A percentile compares a stretch with the other conserved stretches of the same genome.
Evolutionary conservation across 257 asterid species (phyloP).

Genomic region (Prunella vulgaris): DNA sequence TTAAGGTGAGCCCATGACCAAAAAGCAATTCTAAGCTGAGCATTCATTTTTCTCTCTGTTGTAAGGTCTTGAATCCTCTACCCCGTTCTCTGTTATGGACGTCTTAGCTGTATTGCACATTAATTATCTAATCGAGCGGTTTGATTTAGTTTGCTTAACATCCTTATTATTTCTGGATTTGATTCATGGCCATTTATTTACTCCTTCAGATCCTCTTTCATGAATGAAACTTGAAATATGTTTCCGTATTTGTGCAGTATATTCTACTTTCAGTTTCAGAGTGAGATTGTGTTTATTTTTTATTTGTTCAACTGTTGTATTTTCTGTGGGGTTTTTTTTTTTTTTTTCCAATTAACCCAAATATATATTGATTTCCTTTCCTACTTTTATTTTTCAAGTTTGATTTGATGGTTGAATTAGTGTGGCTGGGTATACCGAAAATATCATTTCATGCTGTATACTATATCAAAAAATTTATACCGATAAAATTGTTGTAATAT

Average conservation of each 20-base stretch:
- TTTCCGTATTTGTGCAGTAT: background rate
- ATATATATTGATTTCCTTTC: background rate
- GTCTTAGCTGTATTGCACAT: background rate
- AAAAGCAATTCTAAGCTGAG: background rate
- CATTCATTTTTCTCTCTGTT: background rate
- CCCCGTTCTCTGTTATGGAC: background rate
- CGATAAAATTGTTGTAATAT: no score
- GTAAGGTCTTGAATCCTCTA: background rate
- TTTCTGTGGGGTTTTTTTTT: background rate
- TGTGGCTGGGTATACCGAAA: no score
- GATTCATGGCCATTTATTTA: background rate
- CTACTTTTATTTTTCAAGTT: no score
- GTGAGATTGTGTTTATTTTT: background rate
- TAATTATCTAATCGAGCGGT: background rate
- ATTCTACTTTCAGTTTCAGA: background rate
- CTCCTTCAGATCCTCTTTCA: background rate
- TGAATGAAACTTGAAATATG: background rate
- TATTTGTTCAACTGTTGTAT: background rate
- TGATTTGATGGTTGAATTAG: no score
- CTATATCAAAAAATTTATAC: no score
- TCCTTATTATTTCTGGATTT: background rate
- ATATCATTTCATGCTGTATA: no score
- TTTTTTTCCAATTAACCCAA: background rate
- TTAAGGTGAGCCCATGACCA: constrained; percentile 2
- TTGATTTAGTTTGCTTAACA: background rate